phyloP scores from a whole-genome alignment of 345 rosid genomes.

The Rhodomyrtus tomentosa region DNA sequence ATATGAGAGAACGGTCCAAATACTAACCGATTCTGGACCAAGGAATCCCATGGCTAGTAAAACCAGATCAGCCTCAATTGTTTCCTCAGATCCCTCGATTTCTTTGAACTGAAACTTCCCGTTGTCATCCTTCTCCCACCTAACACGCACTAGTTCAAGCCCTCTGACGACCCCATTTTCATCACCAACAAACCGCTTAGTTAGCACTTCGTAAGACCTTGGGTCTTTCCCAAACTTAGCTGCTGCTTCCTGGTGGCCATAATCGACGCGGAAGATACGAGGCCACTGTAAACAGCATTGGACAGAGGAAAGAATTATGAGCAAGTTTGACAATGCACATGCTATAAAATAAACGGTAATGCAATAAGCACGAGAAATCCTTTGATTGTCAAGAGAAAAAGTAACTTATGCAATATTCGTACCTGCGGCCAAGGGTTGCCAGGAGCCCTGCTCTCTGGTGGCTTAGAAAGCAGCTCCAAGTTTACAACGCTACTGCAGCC shows the following conservation, averaged over 20 bases:
- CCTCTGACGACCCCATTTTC: slow-evolving; percentile 73
- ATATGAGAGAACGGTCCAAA: not conserved
- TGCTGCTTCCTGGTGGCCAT: slow-evolving; percentile 93
- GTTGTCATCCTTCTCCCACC: slow-evolving; percentile 84
- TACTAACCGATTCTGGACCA: slow-evolving; percentile 85
- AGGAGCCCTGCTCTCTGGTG: slow-evolving; percentile 75
- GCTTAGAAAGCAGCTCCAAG: slow-evolving; percentile 92
- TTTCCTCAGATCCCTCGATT: slow-evolving; percentile 76
- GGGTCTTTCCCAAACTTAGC: slow-evolving; percentile 90
- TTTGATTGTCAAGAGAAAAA: not conserved
- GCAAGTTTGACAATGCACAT: not conserved
- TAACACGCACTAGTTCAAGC: slow-evolving; percentile 59
- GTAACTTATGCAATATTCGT: not conserved
- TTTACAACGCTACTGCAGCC: slow-evolving; percentile 70
- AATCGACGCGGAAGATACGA: slow-evolving; percentile 81
- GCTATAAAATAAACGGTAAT: not conserved
- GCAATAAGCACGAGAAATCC: not conserved
- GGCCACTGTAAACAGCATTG: slow-evolving; percentile 68
- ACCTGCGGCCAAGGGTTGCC: slow-evolving; percentile 99
- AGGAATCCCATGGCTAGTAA: slow-evolving; percentile 98
- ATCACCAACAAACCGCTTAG: slow-evolving; percentile 86
- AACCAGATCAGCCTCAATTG: slow-evolving; percentile 79
- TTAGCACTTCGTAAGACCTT: slow-evolving; percentile 79
- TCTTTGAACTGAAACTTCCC: slow-evolving; percentile 87
- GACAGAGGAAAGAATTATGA: not conserved